Percentiles rank a stretch among this genome's conserved stretches.
These are phyloP conservation scores for Trametes sp. DNA, from an alignment of 1,284 basidiomycete genomes.

Conservation along the genomic window DNA sequence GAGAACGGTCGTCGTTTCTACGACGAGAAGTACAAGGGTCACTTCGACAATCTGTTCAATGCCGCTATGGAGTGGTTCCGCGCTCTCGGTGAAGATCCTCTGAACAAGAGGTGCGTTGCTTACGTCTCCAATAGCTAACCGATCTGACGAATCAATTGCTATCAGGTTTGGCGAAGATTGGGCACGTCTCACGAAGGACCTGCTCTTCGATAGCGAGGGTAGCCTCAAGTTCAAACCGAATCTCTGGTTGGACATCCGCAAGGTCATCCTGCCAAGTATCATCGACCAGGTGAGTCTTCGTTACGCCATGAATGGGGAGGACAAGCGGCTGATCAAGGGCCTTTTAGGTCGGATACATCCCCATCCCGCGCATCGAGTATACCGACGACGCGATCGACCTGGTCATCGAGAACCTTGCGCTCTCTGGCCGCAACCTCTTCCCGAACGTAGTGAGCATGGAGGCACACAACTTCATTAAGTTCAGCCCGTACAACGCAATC, in stretches of 20 bases:
- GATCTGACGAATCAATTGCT: neutral
- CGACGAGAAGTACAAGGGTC: constrained; percentile 83
- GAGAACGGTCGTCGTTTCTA: constrained; percentile 84
- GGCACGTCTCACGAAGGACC: constrained; percentile 82
- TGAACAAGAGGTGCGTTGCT: constrained; percentile 70
- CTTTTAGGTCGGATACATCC: constrained; percentile 84
- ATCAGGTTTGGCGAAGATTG: constrained; percentile 79
- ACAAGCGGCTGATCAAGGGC: neutral
- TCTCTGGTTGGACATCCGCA: constrained; percentile 88
- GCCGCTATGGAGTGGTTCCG: constrained; percentile 80
- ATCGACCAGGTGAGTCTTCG: constrained; percentile 71
- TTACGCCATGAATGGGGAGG: no score
- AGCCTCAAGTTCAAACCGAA: constrained; percentile 88
- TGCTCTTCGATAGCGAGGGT: constrained; percentile 68
- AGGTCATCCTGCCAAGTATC: constrained; percentile 83
- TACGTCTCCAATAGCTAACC: no score
- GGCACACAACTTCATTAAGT: constrained; percentile 85
- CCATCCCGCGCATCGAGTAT: constrained; percentile 92
- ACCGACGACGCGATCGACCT: constrained; percentile 84
- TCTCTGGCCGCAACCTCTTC: constrained; percentile 86
- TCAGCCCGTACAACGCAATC: constrained; percentile 74
- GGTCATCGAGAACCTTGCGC: constrained; percentile 92
- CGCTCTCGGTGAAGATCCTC: constrained; percentile 85
- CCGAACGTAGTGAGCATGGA: constrained; percentile 86
- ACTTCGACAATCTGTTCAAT: constrained; percentile 86